phyloP scores from a whole-genome alignment of 768 basidiomycete species.

The Basidioascus undulatus region DNA sequence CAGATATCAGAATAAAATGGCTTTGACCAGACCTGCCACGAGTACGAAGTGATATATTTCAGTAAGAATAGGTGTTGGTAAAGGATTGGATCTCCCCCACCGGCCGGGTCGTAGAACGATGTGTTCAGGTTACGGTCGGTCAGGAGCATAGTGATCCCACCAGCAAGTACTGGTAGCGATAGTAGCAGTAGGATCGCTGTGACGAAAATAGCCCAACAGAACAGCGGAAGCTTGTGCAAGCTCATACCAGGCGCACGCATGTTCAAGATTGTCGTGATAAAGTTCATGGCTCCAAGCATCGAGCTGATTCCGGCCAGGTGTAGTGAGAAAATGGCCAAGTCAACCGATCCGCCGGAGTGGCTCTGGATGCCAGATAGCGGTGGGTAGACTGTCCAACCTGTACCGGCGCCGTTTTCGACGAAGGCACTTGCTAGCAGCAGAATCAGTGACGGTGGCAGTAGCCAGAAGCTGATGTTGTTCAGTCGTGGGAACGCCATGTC shows the following conservation, averaged over 20 bases:
- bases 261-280: conserved; percentile 11
- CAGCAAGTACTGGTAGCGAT: conserved; percentile 9
- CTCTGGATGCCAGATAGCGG: conserved; percentile 11
- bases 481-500: conserved; percentile 5
- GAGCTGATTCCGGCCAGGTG: conserved; percentile 8
- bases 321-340: conserved; percentile 11
- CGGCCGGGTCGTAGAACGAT: conserved; percentile 7
- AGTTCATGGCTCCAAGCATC: conserved; percentile 10
- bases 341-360: conserved; percentile 13
- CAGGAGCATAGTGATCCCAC: conserved; percentile 8
- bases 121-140: conserved; percentile 8
- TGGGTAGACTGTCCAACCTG: conserved; percentile 9
- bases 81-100: conserved; percentile 5
- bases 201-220: conserved; percentile 11
- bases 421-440: conserved; percentile 8
- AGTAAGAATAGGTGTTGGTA: conserved; percentile 5
- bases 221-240: conserved; percentile 11
- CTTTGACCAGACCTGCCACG: conserved; percentile 7
- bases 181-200: conserved; percentile 11
- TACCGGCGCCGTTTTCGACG: conserved; percentile 8
- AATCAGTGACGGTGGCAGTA: conserved; percentile 6
- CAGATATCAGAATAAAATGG: conserved; percentile 6
- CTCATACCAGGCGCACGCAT: conserved; percentile 11
- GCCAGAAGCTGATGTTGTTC: conserved; percentile 5
- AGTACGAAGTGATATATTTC: too few species aligned